Evolutionary conservation across 495 filamentous ascomycete genomes (phyloP), one percentile per base, ranked within the genome.

Genomic region (Trypethelium eluteriae): DNA sequence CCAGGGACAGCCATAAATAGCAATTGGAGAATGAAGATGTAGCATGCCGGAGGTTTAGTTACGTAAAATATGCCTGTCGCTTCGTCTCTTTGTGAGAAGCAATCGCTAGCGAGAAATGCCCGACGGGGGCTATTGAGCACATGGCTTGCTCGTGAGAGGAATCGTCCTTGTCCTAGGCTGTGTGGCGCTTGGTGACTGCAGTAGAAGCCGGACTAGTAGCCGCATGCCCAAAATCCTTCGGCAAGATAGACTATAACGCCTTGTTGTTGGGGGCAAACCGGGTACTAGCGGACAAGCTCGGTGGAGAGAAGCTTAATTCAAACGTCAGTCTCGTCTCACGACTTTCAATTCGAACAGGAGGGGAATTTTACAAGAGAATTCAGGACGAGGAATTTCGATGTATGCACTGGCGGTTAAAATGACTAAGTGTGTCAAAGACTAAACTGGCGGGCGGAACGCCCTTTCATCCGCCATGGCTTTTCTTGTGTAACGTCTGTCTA

Each of bases 61-160:
- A 59, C 53, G 53, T 59, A 34, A 59, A 34, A 32, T n/a, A 59
- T 59, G 25, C 34, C 7, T 59, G 53, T 32, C 53, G 32, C 32
- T 36, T 36, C 32, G 53, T 36, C 10, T 35, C 32, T 32, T 36
- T 59, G 53, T 59, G 32, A 59, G 7, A 59, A 10, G 18, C 9
- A 18, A 5, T 14, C 11, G 5, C 18, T 53, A 25, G 25, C 53
- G 6, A 59, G 32, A 59, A 59, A 36, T 36, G 11, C 32, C 11
- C 32, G 53, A 59, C 5, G 6, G 18, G 18, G 14, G 5, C 0
- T 59, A 32, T n/a, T 7, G 18, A 36, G 7, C 53, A 59, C 53
- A 59, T 59, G 53, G 53, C 53, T 59, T 59, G 32, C 25, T 59
- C 53, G 32, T 34, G 32, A 59, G 53, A 59, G 34, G 53, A 7